phyloP scores from a whole-genome alignment of 176 grass and related monocot species.

The Bolboschoenus planiculmis region DNA sequence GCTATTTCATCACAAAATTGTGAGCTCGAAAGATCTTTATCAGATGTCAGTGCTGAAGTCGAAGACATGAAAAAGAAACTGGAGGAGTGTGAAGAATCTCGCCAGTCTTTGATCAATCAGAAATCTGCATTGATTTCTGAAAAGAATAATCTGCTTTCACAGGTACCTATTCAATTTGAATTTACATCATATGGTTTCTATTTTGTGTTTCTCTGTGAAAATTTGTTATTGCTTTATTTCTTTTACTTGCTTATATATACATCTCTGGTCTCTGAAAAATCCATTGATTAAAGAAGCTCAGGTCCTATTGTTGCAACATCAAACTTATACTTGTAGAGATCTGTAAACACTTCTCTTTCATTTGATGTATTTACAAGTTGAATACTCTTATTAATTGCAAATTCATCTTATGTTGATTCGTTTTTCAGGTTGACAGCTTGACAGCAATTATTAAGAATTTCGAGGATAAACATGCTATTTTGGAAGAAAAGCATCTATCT shows the following conservation, averaged over 20 bases:
- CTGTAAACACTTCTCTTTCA: background rate
- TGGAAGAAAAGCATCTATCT: conserved; percentile 42
- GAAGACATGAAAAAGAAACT: conserved; percentile 41
- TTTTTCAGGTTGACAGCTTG: conserved; percentile 66
- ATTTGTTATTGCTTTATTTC: conserved; percentile 8
- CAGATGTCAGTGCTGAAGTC: conserved; percentile 52
- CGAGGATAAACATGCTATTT: conserved; percentile 48
- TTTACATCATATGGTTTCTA: background rate
- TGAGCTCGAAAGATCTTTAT: conserved; percentile 77
- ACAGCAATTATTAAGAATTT: conserved; percentile 42
- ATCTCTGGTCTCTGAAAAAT: background rate
- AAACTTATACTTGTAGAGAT: background rate
- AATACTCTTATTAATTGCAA: background rate
- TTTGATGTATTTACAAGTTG: background rate
- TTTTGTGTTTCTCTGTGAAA: background rate
- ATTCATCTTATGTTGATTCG: conserved; percentile 17
- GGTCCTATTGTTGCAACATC: background rate
- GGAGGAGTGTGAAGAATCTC: conserved; percentile 11
- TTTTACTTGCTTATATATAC: background rate
- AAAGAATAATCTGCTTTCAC: conserved; percentile 49
- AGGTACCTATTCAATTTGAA: conserved; percentile 41
- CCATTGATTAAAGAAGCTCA: background rate
- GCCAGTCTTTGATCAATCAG: conserved; percentile 16
- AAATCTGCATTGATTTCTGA: conserved; percentile 48
- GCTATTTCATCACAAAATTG: conserved; percentile 46